Base-by-base conservation (phyloP, 352 stramenopile genomes). In the Globisporangium canariense region DNA sequence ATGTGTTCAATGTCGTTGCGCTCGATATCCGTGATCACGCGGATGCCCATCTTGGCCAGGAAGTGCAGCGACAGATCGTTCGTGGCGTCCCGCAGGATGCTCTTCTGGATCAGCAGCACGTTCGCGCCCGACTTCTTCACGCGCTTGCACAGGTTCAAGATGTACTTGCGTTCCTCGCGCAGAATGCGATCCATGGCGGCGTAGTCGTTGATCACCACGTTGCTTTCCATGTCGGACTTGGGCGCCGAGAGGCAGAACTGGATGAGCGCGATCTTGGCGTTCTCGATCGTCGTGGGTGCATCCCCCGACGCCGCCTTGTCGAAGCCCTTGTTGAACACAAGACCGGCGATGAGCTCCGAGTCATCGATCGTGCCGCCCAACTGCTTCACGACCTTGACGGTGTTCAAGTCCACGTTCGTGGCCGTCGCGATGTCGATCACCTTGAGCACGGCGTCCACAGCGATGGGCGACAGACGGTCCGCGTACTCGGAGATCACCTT, bases 221-320 rank as follows among this genome's bases (percentile, higher is more conserved):
- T 99, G 83, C 98, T 99, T 78, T 99, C 97, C 92, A 99, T 99
- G 79, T 99, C 98, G 13, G 97, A 98, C 85, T 99, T 99, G 38
- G 97, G 97, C 32, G 97, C 97, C 45, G 93, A 99, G 7, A 99
- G 84, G 70, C 97, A 99, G 76, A 99, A 99, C 81, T 99, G 97
- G 77, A 99, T 98, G n/a, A 99, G 80, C 28, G 94, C 97, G 74
- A 99, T 98, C 79, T 99, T 99, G 69, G 98, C 97, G 77, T 99
- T 98, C 68, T 98, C 88, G 65, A 99, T 94, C n/a, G 65, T 91
- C 28, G 75, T 76, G 6, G 82, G 68, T 14, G 78, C 72, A 16
- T 82, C 65, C 40, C 74, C 57, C 16, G 64, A 74, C n/a, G 85
- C 85, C 2, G 83, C 83, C 72, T 93, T 93, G 76, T 95, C 80